phyloP scores from a whole-genome alignment of 2,329 filamentous ascomycete species.

The Zopfia rhizophila region DNA sequence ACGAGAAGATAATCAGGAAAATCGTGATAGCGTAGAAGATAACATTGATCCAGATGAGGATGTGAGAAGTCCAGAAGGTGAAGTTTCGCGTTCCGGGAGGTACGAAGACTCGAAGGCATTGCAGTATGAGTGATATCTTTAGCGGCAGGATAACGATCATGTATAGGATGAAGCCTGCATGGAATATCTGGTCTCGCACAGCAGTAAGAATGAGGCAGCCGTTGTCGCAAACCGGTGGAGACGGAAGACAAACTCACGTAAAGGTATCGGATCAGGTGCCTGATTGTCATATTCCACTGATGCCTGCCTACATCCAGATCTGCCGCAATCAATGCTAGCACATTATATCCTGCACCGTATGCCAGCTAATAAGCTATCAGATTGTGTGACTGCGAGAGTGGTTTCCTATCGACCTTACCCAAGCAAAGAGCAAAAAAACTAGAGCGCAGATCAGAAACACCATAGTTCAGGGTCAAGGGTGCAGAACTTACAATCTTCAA shows the following conservation, averaged over 20 bases:
- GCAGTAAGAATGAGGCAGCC: too few species aligned
- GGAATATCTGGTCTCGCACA: conserved; percentile 23
- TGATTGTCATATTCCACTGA: conserved; percentile 19
- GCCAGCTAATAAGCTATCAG: too few species aligned
- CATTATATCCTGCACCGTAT: too few species aligned
- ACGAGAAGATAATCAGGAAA: conserved; percentile 8
- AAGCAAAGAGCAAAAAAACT: conserved; percentile 25
- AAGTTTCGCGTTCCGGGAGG: not conserved
- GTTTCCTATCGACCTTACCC: conserved; percentile 9
- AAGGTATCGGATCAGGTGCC: conserved; percentile 17
- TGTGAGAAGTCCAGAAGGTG: conserved; percentile 16
- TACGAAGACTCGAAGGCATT: conserved; percentile 17
- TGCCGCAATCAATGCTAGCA: too few species aligned
- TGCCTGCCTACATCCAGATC: too few species aligned
- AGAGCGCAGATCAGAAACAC: not conserved
- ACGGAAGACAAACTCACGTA: conserved; percentile 13
- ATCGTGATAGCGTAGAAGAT: conserved; percentile 13
- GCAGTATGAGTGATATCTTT: conserved; percentile 15
- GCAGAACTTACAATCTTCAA: conserved; percentile 23
- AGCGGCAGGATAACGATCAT: conserved; percentile 18
- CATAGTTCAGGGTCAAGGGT: too few species aligned
- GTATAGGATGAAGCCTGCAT: conserved; percentile 24
- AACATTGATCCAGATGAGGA: conserved; percentile 14
- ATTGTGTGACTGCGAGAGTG: too few species aligned
- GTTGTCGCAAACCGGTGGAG: too few species aligned